A percentile compares a stretch with the other conserved stretches of the same genome.
Conservation (phyloP, 176 grass and related monocot species). For the Zoysia japonica region DNA sequence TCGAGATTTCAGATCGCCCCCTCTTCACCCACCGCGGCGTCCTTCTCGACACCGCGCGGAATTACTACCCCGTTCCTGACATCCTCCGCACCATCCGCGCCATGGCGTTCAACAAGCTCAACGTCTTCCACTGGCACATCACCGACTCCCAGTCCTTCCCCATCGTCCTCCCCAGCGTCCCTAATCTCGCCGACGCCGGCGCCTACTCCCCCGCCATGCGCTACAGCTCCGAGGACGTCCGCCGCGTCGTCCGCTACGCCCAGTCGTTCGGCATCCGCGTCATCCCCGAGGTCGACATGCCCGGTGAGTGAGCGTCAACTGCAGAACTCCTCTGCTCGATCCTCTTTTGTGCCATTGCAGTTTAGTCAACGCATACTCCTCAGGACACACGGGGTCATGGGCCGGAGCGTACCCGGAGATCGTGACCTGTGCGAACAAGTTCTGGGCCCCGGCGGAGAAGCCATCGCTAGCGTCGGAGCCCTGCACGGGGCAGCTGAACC, state of each 20-base stretch:
- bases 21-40: conserved; percentile 72
- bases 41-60: conserved; percentile 80
- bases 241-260: conserved; percentile 63
- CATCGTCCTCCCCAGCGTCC: conserved; percentile 72
- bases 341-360: background rate
- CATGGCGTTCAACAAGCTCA: conserved; percentile 94
- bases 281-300: conserved; percentile 93
- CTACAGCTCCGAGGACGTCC: conserved; percentile 69
- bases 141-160: conserved; percentile 93
- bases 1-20: conserved; percentile 70
- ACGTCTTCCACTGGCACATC: conserved; percentile 92
- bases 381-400: conserved; percentile 90
- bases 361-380: background rate
- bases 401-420: conserved; percentile 85
- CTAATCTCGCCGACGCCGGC: conserved; percentile 58
- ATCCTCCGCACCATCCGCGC: conserved; percentile 77
- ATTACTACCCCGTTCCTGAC: conserved; percentile 68
- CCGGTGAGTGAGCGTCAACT: conserved; percentile 45
- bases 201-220: conserved; percentile 70
- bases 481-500: conserved; percentile 84
- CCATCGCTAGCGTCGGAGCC: conserved; percentile 77
- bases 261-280: conserved; percentile 67
- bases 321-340: background rate
- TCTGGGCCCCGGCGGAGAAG: conserved; percentile 67
- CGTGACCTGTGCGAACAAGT: conserved; percentile 81